Evolutionary conservation across 2,329 filamentous ascomycete genomes (phyloP).

Genomic region (Alternaria atra): DNA sequence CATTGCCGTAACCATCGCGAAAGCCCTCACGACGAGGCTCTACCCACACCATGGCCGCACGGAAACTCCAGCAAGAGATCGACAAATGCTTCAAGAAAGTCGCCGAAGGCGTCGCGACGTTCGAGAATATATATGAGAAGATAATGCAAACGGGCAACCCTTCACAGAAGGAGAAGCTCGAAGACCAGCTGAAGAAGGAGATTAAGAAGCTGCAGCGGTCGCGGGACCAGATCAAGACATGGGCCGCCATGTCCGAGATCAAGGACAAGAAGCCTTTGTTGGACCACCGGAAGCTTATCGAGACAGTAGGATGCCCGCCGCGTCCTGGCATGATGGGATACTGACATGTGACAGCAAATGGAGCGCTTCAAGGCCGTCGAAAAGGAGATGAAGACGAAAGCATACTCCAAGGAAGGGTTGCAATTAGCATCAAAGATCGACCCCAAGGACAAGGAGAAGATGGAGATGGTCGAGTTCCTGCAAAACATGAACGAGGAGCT

Average conservation of each 20-base stretch:
- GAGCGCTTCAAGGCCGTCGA: conserved; percentile 99
- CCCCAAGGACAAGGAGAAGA: conserved; percentile 96
- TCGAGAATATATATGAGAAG: conserved; percentile 97
- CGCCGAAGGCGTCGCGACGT: conserved; percentile 87
- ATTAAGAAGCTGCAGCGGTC: conserved; percentile 99
- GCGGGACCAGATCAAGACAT: conserved; percentile 99
- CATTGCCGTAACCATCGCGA: conserved; percentile 19
- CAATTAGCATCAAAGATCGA: conserved; percentile 92
- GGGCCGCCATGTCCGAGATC: conserved; percentile 98
- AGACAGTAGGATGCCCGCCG: conserved; percentile 73
- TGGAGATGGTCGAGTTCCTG: conserved; percentile 87
- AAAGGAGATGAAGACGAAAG: conserved; percentile 99
- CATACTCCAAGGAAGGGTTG: conserved; percentile 97
- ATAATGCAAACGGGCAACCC: conserved; percentile 91
- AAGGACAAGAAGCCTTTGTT: conserved; percentile 97
- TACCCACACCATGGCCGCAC: conserved; percentile 78
- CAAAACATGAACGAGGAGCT: conserved; percentile 89
- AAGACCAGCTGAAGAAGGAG: conserved; percentile 97
- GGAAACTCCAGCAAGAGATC: conserved; percentile 97
- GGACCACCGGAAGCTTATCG: conserved; percentile 94
- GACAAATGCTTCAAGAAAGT: conserved; percentile 99
- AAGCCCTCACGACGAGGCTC: conserved; percentile 46
- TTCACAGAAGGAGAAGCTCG: conserved; percentile 96
- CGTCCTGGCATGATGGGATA: conserved; percentile 20
- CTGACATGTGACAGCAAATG: conserved; percentile 78